These are phyloP conservation scores for Coemansia sp. DNA, from an alignment of 192 early-diverging fungal genomes.

Conservation along the genomic window DNA sequence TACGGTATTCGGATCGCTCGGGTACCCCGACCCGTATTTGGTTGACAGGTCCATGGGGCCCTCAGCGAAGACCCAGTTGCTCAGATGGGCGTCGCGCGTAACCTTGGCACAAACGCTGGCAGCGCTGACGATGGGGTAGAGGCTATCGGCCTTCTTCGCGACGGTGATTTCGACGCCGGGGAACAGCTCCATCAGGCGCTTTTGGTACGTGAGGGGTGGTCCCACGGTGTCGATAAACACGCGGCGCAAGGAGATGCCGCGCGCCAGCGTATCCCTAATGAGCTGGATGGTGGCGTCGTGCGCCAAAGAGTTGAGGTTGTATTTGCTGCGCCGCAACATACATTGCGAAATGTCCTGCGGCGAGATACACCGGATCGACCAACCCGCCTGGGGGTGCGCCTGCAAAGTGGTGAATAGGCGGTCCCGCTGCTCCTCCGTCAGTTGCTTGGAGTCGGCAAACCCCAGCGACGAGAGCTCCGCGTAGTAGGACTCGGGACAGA, in stretches of 20 bases:
- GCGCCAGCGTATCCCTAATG: conserved; percentile 63
- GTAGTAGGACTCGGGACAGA: conserved; percentile 65
- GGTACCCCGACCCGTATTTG: conserved; percentile 90
- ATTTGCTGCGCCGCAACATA: conserved; percentile 85
- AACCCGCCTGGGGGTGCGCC: conserved; percentile 67
- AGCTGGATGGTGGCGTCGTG: conserved; percentile 92
- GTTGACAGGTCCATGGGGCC: conserved; percentile 49
- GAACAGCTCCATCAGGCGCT: conserved; percentile 72
- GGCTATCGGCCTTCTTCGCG: conserved; percentile 90
- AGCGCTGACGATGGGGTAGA: conserved; percentile 93
- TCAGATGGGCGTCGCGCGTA: conserved; percentile 43
- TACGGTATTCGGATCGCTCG: conserved; percentile 85
- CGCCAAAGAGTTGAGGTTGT: conserved; percentile 90
- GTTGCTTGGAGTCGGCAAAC: conserved; percentile 94
- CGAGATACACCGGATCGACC: conserved; percentile 78
- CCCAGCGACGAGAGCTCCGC: conserved; percentile 69
- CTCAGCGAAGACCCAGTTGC: conserved; percentile 51
- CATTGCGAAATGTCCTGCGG: conserved; percentile 90
- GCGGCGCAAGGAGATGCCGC: conserved; percentile 65
- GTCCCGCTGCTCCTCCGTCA: conserved; percentile 77
- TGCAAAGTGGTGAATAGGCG: conserved; percentile 65
- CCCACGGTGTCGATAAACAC: conserved; percentile 98
- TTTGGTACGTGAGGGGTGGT: conserved; percentile 81
- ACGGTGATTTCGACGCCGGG: conserved; percentile 81
- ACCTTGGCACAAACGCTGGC: conserved; percentile 97